phyloP scores from a whole-genome alignment of 1,139 yeast genomes.

The Debaryomyces subglobosus region DNA sequence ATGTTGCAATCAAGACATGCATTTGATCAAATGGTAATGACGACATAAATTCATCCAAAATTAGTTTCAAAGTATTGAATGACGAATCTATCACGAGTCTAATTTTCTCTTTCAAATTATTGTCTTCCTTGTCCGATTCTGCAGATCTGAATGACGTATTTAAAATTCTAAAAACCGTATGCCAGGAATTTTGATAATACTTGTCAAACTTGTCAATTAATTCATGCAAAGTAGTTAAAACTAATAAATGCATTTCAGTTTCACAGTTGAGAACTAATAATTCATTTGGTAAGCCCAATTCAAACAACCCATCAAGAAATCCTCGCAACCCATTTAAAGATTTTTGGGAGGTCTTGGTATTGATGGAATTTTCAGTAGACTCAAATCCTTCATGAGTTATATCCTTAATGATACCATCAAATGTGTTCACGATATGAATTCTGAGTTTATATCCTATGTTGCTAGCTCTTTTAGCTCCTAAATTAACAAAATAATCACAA shows the following conservation, averaged over 20 bases:
- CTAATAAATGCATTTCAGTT: slow-evolving; percentile 65
- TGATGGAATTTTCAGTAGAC: slow-evolving; percentile 19
- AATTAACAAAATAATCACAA: slow-evolving; percentile 44
- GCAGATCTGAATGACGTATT: slow-evolving; percentile 63
- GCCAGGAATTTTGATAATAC: slow-evolving; percentile 66
- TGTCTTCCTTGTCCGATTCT: slow-evolving; percentile 24
- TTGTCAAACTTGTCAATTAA: slow-evolving; percentile 73
- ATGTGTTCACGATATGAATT: slow-evolving; percentile 48
- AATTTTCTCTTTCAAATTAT: slow-evolving; percentile 43
- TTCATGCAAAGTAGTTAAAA: slow-evolving; percentile 64
- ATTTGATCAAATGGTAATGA: slow-evolving; percentile 67
- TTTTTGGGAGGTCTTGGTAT: slow-evolving; percentile 34
- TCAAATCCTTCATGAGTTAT: slow-evolving; percentile 52
- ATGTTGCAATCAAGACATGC: slow-evolving; percentile 66
- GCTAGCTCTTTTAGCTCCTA: slow-evolving; percentile 32
- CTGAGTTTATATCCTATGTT: slow-evolving; percentile 47
- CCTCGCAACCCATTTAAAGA: slow-evolving; percentile 40
- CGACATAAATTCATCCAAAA: slow-evolving; percentile 81
- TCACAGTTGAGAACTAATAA: slow-evolving; percentile 53
- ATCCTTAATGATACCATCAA: slow-evolving; percentile 51
- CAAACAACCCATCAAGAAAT: slow-evolving; percentile 36
- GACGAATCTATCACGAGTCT: slow-evolving; percentile 59
- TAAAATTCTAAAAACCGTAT: slow-evolving; percentile 65
- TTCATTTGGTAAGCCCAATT: slow-evolving; percentile 44
- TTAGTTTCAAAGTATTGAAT: slow-evolving; percentile 78